Conservation (phyloP, 2,329 filamentous ascomycete species). For the Lecanosticta acicola region DNA sequence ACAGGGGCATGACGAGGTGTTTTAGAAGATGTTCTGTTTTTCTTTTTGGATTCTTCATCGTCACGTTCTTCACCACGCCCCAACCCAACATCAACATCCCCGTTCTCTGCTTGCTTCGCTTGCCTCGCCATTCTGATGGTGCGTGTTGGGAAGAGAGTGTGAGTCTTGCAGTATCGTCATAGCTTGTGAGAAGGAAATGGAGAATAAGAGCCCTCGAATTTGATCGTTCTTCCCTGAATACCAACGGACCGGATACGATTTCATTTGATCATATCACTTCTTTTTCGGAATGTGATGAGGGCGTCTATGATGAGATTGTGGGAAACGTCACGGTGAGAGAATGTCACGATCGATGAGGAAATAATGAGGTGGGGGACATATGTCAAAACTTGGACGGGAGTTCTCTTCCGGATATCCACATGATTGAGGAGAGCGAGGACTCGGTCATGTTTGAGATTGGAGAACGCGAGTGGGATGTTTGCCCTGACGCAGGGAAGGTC, state of each 20-base stretch:
- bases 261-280: constrained; percentile 47
- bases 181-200: no score
- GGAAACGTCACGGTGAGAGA: no score
- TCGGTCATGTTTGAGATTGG: constrained; percentile 36
- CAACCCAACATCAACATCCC: no score
- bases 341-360: constrained; percentile 46
- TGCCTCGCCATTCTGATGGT: no score
- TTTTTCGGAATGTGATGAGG: constrained; percentile 46
- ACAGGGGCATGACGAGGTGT: not conserved
- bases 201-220: constrained; percentile 32
- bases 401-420: constrained; percentile 45
- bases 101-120: no score
- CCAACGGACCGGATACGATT: constrained; percentile 50
- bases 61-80: no score
- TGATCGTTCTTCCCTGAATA: constrained; percentile 31
- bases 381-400: constrained; percentile 56
- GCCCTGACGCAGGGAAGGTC: constrained; percentile 25
- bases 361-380: constrained; percentile 16
- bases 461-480: constrained; percentile 22
- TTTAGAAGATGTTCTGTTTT: not conserved
- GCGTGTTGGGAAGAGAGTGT: no score
- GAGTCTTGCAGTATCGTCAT: no score
- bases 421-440: constrained; percentile 54
- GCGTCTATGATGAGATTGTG: no score
- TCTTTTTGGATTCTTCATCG: not conserved